Evolutionary conservation across 139 green algal species (phyloP).

Genomic region (Coelastrella sp.): DNA sequence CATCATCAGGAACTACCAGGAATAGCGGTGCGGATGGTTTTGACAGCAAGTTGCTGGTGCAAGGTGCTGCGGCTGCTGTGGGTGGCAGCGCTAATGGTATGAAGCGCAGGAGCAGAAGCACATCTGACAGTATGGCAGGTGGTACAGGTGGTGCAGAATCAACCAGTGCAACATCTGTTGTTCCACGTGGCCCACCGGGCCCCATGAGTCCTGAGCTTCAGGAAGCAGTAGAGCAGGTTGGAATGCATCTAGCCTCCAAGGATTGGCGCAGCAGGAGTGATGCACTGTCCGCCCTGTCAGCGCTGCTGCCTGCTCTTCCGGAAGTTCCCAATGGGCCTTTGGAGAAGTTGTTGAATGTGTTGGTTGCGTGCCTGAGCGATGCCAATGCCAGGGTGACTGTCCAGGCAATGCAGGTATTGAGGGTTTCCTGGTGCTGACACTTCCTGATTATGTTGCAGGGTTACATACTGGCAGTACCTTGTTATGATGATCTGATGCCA

Average conservation of each 20-base stretch:
- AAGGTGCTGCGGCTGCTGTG: slow-evolving; percentile 9
- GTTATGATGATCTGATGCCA: too few relatives aligned
- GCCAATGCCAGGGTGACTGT: slow-evolving; percentile 73
- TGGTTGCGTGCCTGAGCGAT: slow-evolving; percentile 57
- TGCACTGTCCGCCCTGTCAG: slow-evolving; percentile 54
- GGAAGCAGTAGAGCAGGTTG: slow-evolving; percentile 43
- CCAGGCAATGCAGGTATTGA: slow-evolving; percentile 56
- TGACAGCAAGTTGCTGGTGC: not conserved
- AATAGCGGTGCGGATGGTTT: not conserved
- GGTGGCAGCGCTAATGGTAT: not conserved
- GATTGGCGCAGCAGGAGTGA: slow-evolving; percentile 68
- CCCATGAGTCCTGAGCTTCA: slow-evolving; percentile 43
- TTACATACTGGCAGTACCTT: not conserved
- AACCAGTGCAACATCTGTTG: slow-evolving; percentile 1
- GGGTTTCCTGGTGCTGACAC: not conserved
- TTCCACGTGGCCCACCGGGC: not conserved
- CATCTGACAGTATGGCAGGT: not conserved
- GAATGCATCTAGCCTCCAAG: slow-evolving; percentile 50
- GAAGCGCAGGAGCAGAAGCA: not conserved
- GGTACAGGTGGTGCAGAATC: not conserved
- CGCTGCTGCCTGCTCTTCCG: slow-evolving; percentile 37
- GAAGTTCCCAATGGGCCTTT: slow-evolving; percentile 48
- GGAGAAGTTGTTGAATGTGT: slow-evolving; percentile 39
- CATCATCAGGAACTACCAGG: slow-evolving; percentile 3
- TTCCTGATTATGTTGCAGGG: not conserved